Conservation (phyloP, 1,139 yeast species). For the Kodamaea suecica region DNA sequence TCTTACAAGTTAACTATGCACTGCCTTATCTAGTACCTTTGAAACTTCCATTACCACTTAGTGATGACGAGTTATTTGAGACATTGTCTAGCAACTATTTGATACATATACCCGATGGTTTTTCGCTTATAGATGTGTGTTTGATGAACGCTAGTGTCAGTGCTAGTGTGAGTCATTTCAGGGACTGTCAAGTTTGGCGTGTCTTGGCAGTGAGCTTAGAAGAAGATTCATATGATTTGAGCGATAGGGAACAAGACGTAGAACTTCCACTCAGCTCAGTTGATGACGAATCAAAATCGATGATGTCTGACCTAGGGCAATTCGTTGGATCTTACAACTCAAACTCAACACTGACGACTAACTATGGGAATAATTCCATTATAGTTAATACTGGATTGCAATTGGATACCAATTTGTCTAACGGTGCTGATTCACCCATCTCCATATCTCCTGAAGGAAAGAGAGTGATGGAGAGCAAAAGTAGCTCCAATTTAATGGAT, state of each 20-base stretch:
- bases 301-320: slow-evolving; percentile 42
- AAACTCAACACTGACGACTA: slow-evolving; percentile 42
- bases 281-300: slow-evolving; percentile 27
- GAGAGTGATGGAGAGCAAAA: slow-evolving; percentile 9
- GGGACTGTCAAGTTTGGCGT: slow-evolving; percentile 71
- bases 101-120: slow-evolving; percentile 46
- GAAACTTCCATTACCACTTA: slow-evolving; percentile 40
- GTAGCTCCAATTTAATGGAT: slow-evolving; percentile 23
- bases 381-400: too few relatives aligned
- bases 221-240: slow-evolving; percentile 30
- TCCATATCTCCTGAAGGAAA: slow-evolving; percentile 1
- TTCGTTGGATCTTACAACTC: slow-evolving; percentile 46
- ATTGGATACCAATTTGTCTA: background rate
- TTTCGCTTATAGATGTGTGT: slow-evolving; percentile 52
- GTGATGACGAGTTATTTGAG: slow-evolving; percentile 42
- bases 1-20: slow-evolving; percentile 20
- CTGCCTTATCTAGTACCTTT: slow-evolving; percentile 49
- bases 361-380: slow-evolving; percentile 39
- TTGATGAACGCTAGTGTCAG: slow-evolving; percentile 60
- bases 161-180: slow-evolving; percentile 45
- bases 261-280: slow-evolving; percentile 5
- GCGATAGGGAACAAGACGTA: slow-evolving; percentile 1
- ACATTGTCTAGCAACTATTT: slow-evolving; percentile 43
- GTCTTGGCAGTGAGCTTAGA: slow-evolving; percentile 55
- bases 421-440: slow-evolving; percentile 4